Percentiles rank a stretch among this genome's conserved stretches.
Conservation (phyloP, 805 yeast species). For the Pichia nanzhaoensis region DNA sequence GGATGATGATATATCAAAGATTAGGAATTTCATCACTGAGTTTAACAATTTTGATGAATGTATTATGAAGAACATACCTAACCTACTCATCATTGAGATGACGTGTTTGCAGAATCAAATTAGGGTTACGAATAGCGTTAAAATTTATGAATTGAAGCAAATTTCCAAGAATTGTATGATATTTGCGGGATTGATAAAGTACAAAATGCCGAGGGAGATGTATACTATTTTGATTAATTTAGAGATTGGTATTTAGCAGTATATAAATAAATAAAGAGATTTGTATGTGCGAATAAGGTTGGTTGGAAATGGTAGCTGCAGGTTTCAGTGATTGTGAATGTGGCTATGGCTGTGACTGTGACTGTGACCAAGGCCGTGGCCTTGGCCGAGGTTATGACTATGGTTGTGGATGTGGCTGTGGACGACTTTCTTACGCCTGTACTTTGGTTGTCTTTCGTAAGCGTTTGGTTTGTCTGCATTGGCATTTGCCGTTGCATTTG, state of each 20-base stretch:
- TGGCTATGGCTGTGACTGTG: conserved; percentile 14
- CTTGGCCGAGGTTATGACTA: conserved; percentile 11
- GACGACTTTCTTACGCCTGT: conserved; percentile 26
- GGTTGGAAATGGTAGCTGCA: no score
- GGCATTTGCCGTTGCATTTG: conserved; percentile 11
- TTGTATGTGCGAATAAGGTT: no score
- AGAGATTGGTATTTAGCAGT: conserved; percentile 34
- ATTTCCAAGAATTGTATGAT: conserved; percentile 86
- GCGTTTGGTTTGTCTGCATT: conserved; percentile 50
- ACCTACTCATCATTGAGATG: conserved; percentile 75
- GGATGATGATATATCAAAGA: conserved; percentile 44
- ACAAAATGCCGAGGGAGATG: conserved; percentile 83
- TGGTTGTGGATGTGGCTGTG: conserved; percentile 10
- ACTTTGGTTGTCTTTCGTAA: conserved; percentile 79
- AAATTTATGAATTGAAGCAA: conserved; percentile 46
- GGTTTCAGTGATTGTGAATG: background rate
- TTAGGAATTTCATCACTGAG: conserved; percentile 62
- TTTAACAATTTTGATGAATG: conserved; percentile 59
- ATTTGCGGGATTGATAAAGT: conserved; percentile 91
- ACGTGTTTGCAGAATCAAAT: conserved; percentile 54
- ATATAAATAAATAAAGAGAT: no score
- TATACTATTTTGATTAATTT: conserved; percentile 62
- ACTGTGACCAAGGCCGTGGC: conserved; percentile 7
- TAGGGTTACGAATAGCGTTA: conserved; percentile 33
- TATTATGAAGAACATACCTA: conserved; percentile 73